phyloP scores from a whole-genome alignment of 75 land plant species.

The Cryptomeria japonica region DNA sequence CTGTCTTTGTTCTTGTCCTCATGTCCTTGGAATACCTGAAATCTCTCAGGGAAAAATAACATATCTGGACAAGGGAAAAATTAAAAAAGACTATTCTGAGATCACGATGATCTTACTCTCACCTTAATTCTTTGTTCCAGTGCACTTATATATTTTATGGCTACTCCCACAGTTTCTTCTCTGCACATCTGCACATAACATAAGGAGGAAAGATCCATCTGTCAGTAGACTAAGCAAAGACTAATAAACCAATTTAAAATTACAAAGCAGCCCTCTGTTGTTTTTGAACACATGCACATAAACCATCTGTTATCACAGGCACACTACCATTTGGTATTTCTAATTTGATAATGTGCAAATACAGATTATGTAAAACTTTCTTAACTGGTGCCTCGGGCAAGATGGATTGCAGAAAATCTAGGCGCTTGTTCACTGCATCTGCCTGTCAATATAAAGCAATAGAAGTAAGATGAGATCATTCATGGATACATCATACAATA shows the following conservation, averaged over 20 bases:
- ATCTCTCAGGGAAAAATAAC: not conserved
- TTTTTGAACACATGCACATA: not conserved
- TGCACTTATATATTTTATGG: not conserved
- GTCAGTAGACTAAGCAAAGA: not conserved
- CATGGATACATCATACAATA: not conserved
- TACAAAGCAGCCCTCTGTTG: not conserved
- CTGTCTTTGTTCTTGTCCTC: not conserved
- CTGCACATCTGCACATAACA: not conserved
- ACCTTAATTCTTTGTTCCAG: constrained; percentile 13
- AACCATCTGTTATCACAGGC: not conserved
- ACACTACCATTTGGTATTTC: not conserved
- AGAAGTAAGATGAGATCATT: not conserved
- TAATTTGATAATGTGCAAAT: not conserved
- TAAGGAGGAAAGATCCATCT: not conserved
- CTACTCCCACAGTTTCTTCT: not conserved
- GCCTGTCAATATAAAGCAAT: not conserved
- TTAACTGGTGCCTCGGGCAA: constrained; percentile 8
- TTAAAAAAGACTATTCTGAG: not conserved
- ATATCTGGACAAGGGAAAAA: not conserved
- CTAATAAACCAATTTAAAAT: not conserved
- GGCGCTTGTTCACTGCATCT: constrained; percentile 9
- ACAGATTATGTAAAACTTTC: not conserved
- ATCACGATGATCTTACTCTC: not conserved
- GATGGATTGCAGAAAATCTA: constrained; percentile 6
- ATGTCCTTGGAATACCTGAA: constrained; percentile 1